Percentiles rank a stretch among this genome's conserved stretches.
phyloP scores from a whole-genome alignment of 2,329 filamentous ascomycete genomes.

The Phoma sp. region DNA sequence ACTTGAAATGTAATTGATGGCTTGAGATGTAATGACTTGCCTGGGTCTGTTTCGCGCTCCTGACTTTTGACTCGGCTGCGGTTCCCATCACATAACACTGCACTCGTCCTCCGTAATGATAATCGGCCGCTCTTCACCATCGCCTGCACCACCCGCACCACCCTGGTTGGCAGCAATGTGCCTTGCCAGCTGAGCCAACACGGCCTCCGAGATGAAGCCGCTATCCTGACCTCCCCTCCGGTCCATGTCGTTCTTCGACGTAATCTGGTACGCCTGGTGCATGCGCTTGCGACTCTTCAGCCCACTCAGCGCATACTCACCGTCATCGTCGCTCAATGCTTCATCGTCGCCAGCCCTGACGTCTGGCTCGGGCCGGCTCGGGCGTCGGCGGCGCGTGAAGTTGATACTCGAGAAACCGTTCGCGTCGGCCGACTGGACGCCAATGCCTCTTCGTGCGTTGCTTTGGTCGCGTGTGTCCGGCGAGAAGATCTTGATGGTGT shows the following conservation, averaged over 20 bases:
- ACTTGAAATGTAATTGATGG: conserved; percentile 3
- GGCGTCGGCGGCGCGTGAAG: conserved; percentile 30
- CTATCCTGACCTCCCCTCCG: conserved; percentile 64
- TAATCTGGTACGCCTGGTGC: conserved; percentile 67
- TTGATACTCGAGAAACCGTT: conserved; percentile 50
- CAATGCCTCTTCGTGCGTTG: conserved; percentile 63
- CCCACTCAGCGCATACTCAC: conserved; percentile 52
- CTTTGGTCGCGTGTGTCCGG: conserved; percentile 64
- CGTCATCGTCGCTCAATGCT: conserved; percentile 42
- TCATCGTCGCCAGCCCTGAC: conserved; percentile 12
- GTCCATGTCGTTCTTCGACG: conserved; percentile 66
- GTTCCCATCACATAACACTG: conserved; percentile 31
- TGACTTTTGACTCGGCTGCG: no score
- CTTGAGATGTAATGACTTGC: no score
- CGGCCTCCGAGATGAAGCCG: conserved; percentile 58
- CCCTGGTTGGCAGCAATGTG: conserved; percentile 37
- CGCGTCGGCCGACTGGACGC: conserved; percentile 59
- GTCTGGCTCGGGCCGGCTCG: conserved; percentile 10
- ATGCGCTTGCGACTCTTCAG: conserved; percentile 64
- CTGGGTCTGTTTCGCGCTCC: no score
- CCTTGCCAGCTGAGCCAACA: conserved; percentile 47
- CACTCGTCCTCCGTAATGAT: conserved; percentile 43
- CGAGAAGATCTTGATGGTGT: conserved; percentile 73
- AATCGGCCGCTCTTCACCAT: conserved; percentile 31
- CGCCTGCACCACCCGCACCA: conserved; percentile 23